Base-by-base conservation (phyloP, 2,329 filamentous ascomycete genomes). In the Geosmithia morbida region DNA sequence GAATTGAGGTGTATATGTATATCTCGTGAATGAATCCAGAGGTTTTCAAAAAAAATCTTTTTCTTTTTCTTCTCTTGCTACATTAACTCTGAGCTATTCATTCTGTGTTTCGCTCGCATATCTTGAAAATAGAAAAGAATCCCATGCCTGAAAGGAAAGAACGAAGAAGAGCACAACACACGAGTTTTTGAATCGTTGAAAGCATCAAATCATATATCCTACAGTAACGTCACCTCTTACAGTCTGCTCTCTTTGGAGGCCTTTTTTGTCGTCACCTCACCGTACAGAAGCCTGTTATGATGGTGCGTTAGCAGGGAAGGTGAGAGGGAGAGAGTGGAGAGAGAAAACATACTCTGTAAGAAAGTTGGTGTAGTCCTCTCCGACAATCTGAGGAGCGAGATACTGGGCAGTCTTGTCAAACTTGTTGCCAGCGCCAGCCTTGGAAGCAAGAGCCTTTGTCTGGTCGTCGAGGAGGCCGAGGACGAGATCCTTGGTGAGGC, bases 401-500 rank as follows among this genome's bases (percentile, higher is more conserved):
- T 43, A 46, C n/a, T 44, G 29, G 18, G 44, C 40, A 8, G 48
- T 43, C 17, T 41, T 33, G 40, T 44, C 44, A 14, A 50, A 53
- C 43, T 52, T 54, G 48, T 54, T 54, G 16, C 46, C 49, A 22
- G 44, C 46, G 7, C 51, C 46, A 1, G 51, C 50, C 26, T 50
- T 43, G 7, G 43, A 18, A 11, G 43, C 17, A 6, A 54, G 48
- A 1, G 47, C 49, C 14, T 46, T 44, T 2, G 49, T 50, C 20
- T 51, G 45, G 18, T 94, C 85, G 60, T 83, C 77, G 51, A 94
- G 74, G 50, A 94, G 68, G 65, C 78, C 77, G 48, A 90, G 75
- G 8, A 85, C 82, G 60, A 89, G 92, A 16, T 75, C 74, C 72
- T 92, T 94, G 66, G 89, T 85, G 53, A 94, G 77, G 57, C 76